phyloP scores from a whole-genome alignment of 371 early-diverging fungal genomes.

The Neoconidiobolus thromboides region DNA sequence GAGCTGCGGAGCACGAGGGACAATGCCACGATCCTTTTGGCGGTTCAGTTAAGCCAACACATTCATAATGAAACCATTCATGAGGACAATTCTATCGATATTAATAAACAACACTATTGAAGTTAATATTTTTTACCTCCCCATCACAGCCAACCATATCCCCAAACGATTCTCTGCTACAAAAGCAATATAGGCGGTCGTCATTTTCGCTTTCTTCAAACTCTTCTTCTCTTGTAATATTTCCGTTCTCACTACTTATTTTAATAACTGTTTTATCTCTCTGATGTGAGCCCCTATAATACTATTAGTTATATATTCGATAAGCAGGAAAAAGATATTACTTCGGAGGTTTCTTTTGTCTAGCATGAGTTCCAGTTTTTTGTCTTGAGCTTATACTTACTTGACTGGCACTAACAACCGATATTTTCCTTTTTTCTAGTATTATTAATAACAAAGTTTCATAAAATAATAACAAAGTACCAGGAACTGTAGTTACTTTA shows the following conservation, averaged over 20 bases:
- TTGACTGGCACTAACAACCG: not conserved
- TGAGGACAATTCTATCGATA: slow-evolving; percentile 41
- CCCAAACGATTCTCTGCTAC: slow-evolving; percentile 27
- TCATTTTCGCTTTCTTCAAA: not conserved
- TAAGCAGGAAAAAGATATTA: not conserved
- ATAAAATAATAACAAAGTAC: not conserved
- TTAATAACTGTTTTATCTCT: not conserved
- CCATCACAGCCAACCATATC: slow-evolving; percentile 96
- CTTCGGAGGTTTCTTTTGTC: not conserved
- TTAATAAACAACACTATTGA: not conserved
- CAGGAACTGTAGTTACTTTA: not conserved
- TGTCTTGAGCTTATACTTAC: not conserved
- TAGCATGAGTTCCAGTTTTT: not conserved
- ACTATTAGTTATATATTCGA: not conserved
- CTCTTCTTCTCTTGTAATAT: not conserved
- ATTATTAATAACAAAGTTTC: not conserved
- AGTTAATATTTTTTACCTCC: slow-evolving; percentile 14
- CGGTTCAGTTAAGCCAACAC: slow-evolving; percentile 65
- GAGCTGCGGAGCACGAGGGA: not conserved
- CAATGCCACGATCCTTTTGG: slow-evolving; percentile 91
- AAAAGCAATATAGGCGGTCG: not conserved
- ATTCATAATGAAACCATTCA: slow-evolving; percentile 91
- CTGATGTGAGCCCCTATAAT: not conserved
- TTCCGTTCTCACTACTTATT: not conserved
- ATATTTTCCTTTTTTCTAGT: too few species aligned